A percentile compares a stretch with the other conserved stretches of the same genome.
phyloP scores from a whole-genome alignment of 2,329 filamentous ascomycete genomes.

The Cladobotryum protrusum region DNA sequence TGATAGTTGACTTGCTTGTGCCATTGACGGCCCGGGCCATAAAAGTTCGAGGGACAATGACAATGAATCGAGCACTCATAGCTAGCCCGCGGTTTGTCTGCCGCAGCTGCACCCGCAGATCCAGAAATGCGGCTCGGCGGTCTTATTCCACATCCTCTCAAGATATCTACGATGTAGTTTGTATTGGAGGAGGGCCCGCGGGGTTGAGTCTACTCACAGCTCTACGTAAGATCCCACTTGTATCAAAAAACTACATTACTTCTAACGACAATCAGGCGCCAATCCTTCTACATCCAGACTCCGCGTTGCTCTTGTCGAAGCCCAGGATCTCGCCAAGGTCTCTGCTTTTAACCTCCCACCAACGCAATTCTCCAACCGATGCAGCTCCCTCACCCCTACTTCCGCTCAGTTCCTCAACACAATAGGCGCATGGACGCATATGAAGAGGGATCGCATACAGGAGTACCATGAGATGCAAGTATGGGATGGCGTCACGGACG shows the following conservation, averaged over 20 bases:
- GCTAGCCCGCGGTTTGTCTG: slow-evolving; percentile 36
- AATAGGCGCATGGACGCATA: slow-evolving; percentile 79
- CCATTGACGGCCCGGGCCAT: slow-evolving; percentile 3
- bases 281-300: slow-evolving; percentile 70
- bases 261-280: slow-evolving; percentile 51
- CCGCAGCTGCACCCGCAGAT: slow-evolving; percentile 38
- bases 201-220: slow-evolving; percentile 77
- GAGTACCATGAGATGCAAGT: slow-evolving; percentile 95
- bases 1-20: neutral
- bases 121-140: slow-evolving; percentile 31
- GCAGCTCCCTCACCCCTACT: slow-evolving; percentile 86
- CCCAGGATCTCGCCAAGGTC: slow-evolving; percentile 70
- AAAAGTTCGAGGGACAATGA: slow-evolving; percentile 16
- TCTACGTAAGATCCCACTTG: slow-evolving; percentile 49
- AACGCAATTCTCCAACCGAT: slow-evolving; percentile 81
- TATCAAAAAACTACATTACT: neutral
- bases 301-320: slow-evolving; percentile 83
- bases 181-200: slow-evolving; percentile 82
- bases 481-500: slow-evolving; percentile 89
- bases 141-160: slow-evolving; percentile 40
- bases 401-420: slow-evolving; percentile 76
- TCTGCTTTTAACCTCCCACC: slow-evolving; percentile 60
- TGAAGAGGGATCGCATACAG: slow-evolving; percentile 69
- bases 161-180: slow-evolving; percentile 89
- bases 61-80: slow-evolving; percentile 21